Percentiles rank a stretch among this genome's conserved stretches.
Conservation (phyloP, 768 basidiomycete species). For the Pulveroboletus ravenelii region DNA sequence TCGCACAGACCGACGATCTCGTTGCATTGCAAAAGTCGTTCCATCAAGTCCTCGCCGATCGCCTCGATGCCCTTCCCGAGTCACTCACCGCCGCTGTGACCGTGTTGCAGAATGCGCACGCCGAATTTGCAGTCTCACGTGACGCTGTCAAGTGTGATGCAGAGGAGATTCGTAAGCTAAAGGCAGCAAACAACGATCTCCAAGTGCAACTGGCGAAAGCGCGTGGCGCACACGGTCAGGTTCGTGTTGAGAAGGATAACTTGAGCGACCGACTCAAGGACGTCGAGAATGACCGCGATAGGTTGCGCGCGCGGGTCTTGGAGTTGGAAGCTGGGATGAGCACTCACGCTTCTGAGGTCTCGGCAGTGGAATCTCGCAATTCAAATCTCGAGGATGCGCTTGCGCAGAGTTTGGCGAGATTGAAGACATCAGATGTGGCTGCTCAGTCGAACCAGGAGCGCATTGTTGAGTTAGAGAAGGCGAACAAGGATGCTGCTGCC, state of each 20-base stretch:
- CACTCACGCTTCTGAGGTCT: conserved; percentile 43
- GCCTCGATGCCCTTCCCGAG: conserved; percentile 56
- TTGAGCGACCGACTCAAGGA: conserved; percentile 56
- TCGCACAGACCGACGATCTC: conserved; percentile 46
- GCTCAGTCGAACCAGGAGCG: conserved; percentile 56
- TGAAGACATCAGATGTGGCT: conserved; percentile 69
- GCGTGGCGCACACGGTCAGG: conserved; percentile 69
- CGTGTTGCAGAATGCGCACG: conserved; percentile 55
- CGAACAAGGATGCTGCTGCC: conserved; percentile 46
- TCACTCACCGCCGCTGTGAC: conserved; percentile 48
- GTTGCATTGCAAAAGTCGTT: conserved; percentile 47
- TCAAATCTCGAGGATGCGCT: conserved; percentile 68
- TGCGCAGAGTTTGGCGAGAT: conserved; percentile 63
- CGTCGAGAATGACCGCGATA: conserved; percentile 64
- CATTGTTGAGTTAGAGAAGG: conserved; percentile 58
- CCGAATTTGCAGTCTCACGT: conserved; percentile 56
- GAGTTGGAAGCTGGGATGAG: conserved; percentile 44
- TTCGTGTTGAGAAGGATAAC: conserved; percentile 78
- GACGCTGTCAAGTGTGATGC: conserved; percentile 57
- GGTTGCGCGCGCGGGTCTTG: conserved; percentile 50
- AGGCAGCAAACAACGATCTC: conserved; percentile 53
- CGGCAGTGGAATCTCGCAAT: conserved; percentile 46
- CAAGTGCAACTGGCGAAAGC: conserved; percentile 74
- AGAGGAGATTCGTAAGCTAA: conserved; percentile 61
- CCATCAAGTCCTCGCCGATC: conserved; percentile 50